Percentiles rank a stretch among this genome's conserved stretches.
Evolutionary conservation across 495 filamentous ascomycete species (phyloP).

Genomic region (Lasiosphaeriaceae sp.): DNA sequence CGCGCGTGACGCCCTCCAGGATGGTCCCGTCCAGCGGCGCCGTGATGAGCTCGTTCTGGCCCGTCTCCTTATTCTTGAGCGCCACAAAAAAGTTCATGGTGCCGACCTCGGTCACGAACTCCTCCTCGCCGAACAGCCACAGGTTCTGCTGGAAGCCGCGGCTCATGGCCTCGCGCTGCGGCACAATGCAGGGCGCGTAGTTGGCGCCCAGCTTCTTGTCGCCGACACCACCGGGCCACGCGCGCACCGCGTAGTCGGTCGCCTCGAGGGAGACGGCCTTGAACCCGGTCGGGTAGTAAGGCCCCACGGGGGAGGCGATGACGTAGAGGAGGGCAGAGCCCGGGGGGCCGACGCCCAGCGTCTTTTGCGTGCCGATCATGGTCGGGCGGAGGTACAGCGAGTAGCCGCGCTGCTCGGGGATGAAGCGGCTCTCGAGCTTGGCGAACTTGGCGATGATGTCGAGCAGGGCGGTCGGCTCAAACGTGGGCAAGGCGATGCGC

Average conservation of each 20-base stretch:
- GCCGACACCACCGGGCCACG: slow-evolving; percentile 95
- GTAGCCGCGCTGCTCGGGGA: slow-evolving; percentile 80
- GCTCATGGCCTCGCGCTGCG: slow-evolving; percentile 83
- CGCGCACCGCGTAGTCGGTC: slow-evolving; percentile 89
- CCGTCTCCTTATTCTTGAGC: slow-evolving; percentile 73
- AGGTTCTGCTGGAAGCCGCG: slow-evolving; percentile 96
- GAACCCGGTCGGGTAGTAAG: slow-evolving; percentile 97
- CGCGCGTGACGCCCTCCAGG: slow-evolving; percentile 86
- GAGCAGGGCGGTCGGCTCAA: slow-evolving; percentile 66
- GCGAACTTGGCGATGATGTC: slow-evolving; percentile 76
- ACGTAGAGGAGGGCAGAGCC: slow-evolving; percentile 88
- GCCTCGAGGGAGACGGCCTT: slow-evolving; percentile 93
- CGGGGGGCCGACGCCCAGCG: slow-evolving; percentile 85
- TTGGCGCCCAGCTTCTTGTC: slow-evolving; percentile 98
- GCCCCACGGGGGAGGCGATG: slow-evolving; percentile 94
- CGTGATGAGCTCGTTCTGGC: slow-evolving; percentile 84
- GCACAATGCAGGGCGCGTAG: slow-evolving; percentile 93
- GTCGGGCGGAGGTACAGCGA: slow-evolving; percentile 92
- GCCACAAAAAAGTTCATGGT: slow-evolving; percentile 97
- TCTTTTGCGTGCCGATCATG: slow-evolving; percentile 93
- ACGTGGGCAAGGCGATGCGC: slow-evolving; percentile 86
- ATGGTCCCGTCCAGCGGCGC: slow-evolving; percentile 97
- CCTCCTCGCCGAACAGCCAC: slow-evolving; percentile 93
- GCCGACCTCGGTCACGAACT: slow-evolving; percentile 92
- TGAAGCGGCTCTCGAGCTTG: slow-evolving; percentile 79